Evolutionary conservation across 2,329 filamentous ascomycete genomes (phyloP).

Genomic region (Fonsecaea monophora): DNA sequence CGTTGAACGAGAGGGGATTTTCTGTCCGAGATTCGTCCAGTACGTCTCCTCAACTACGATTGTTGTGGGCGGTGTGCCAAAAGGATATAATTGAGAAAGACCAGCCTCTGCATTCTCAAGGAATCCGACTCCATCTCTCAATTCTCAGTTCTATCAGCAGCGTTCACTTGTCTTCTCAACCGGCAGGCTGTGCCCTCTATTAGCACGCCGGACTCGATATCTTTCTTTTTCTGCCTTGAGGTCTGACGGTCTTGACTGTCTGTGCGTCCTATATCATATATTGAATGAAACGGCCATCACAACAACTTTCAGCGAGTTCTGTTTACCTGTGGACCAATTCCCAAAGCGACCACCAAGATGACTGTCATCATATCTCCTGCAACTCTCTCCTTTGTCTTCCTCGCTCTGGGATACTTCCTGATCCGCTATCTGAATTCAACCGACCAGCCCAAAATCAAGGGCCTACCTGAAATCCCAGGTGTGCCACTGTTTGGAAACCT

Average conservation of each 20-base stretch:
- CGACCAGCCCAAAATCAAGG: constrained; percentile 67
- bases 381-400: constrained; percentile 42
- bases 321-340: not conserved
- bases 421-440: constrained; percentile 57
- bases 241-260: not conserved
- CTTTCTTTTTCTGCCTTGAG: not conserved
- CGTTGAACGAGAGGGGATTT: constrained; percentile 2
- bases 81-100: constrained; percentile 19
- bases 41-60: not conserved
- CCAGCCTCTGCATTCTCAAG: not conserved
- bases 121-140: not conserved
- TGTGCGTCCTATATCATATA: not conserved
- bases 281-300: too few relatives aligned
- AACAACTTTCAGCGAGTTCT: not conserved
- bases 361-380: constrained; percentile 32
- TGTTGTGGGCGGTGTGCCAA: not conserved
- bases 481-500: constrained; percentile 69
- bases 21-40: constrained; percentile 22
- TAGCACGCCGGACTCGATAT: constrained; percentile 1
- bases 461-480: constrained; percentile 66
- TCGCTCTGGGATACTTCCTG: constrained; percentile 49
- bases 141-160: not conserved
- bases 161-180: not conserved
- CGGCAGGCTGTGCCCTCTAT: not conserved
- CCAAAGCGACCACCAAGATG: constrained; percentile 18